phyloP scores from a whole-genome alignment of 2,329 filamentous ascomycete species.

The Aspergillus sp. region DNA sequence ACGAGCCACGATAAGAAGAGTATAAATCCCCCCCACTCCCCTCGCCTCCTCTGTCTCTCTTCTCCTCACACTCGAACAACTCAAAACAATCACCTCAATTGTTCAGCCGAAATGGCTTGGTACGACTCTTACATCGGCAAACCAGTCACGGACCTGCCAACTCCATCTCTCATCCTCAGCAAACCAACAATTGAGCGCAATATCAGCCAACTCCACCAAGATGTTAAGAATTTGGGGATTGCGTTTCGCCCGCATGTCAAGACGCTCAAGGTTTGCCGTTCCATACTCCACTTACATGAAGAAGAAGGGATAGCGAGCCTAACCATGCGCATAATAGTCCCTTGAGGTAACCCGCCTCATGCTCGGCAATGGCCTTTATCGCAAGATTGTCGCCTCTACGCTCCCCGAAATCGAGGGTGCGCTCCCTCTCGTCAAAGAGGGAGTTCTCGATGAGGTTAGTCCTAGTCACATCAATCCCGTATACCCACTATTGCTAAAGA shows the following conservation, averaged over 20 bases:
- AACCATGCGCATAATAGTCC: slow-evolving; percentile 12
- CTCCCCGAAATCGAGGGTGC: slow-evolving; percentile 47
- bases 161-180: slow-evolving; percentile 42
- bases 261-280: slow-evolving; percentile 45
- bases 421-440: slow-evolving; percentile 46
- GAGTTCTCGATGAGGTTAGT: slow-evolving; percentile 46
- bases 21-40: background rate
- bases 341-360: slow-evolving; percentile 47
- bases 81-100: background rate
- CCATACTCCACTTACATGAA: no score
- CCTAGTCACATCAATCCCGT: background rate
- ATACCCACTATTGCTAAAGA: background rate
- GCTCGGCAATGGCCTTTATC: slow-evolving; percentile 45
- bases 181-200: slow-evolving; percentile 46
- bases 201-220: slow-evolving; percentile 40
- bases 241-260: slow-evolving; percentile 52
- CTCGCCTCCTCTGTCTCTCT: slow-evolving; percentile 1
- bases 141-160: slow-evolving; percentile 35
- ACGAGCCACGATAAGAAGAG: background rate
- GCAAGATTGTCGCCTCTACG: slow-evolving; percentile 48
- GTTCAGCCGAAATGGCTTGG: slow-evolving; percentile 34
- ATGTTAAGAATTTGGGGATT: slow-evolving; percentile 47
- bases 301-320: no score
- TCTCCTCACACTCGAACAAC: background rate
- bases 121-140: slow-evolving; percentile 44